These are phyloP conservation scores for Trametopsis cervina DNA, from an alignment of 768 basidiomycete genomes.

Conservation along the genomic window DNA sequence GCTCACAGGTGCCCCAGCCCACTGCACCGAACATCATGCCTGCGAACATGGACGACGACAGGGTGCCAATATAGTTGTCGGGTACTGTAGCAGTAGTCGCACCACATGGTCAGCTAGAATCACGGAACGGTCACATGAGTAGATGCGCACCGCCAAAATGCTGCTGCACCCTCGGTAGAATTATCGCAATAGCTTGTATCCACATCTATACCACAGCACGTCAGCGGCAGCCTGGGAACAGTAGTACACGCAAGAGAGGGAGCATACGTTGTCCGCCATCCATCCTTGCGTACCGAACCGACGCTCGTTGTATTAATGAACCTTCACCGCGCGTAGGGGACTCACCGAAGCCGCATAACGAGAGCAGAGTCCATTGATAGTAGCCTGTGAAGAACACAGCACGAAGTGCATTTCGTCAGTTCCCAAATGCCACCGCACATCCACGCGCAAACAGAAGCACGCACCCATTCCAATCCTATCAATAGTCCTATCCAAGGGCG, in stretches of 20 bases:
- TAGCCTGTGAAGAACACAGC: conserved; percentile 34
- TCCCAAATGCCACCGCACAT: too few relatives aligned
- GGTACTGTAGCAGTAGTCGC: conserved; percentile 50
- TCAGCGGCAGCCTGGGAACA: too few relatives aligned
- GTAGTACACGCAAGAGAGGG: too few relatives aligned
- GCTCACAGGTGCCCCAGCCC: conserved; percentile 85
- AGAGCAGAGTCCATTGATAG: conserved; percentile 78
- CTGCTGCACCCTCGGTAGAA: conserved; percentile 92
- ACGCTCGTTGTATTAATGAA: conserved; percentile 1
- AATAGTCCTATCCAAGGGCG: conserved; percentile 74
- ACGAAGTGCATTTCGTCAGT: too few relatives aligned
- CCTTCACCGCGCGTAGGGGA: conserved; percentile 8
- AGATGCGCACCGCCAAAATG: conserved; percentile 74
- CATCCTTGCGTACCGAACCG: conserved; percentile 47
- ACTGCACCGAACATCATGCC: conserved; percentile 98
- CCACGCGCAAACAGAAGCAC: conserved; percentile 13
- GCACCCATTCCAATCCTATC: conserved; percentile 85
- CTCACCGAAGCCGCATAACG: conserved; percentile 86
- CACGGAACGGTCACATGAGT: too few relatives aligned
- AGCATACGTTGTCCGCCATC: conserved; percentile 87
- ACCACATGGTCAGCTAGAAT: too few relatives aligned
- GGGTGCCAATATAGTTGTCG: conserved; percentile 67
- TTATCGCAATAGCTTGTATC: conserved; percentile 87
- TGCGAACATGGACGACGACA: conserved; percentile 86
- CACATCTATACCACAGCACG: too few relatives aligned